Evolutionary conservation across 371 early-diverging fungal species (phyloP).

Genomic region (Cokeromyces recurvatus): DNA sequence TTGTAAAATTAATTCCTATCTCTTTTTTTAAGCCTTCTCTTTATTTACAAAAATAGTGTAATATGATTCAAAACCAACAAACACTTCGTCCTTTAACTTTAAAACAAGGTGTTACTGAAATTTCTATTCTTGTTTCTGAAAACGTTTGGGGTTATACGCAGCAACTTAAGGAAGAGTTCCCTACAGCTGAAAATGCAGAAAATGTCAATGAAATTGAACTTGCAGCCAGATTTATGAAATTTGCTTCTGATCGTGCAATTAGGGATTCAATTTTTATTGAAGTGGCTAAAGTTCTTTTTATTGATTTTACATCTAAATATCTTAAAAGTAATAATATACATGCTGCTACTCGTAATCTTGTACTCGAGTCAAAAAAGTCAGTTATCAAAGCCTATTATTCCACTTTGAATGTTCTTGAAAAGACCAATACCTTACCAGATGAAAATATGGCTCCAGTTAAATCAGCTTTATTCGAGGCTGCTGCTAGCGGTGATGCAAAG

Average conservation of each 20-base stretch:
- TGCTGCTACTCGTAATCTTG: slow-evolving; percentile 55
- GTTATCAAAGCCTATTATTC: slow-evolving; percentile 76
- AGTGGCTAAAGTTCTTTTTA: slow-evolving; percentile 67
- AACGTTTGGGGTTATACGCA: slow-evolving; percentile 85
- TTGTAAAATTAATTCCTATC: background rate
- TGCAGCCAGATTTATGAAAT: slow-evolving; percentile 65
- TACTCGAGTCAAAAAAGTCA: slow-evolving; percentile 48
- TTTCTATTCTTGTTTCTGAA: slow-evolving; percentile 74
- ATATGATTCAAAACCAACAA: slow-evolving; percentile 6
- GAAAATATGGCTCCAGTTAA: slow-evolving; percentile 14
- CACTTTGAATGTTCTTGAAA: slow-evolving; percentile 57
- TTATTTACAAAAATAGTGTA: too few species aligned
- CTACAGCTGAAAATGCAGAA: slow-evolving; percentile 38
- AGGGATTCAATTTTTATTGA: slow-evolving; percentile 54
- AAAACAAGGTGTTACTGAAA: slow-evolving; percentile 69
- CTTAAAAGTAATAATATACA: slow-evolving; percentile 80
- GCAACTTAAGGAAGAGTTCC: slow-evolving; percentile 73
- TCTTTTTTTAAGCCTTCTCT: too few species aligned
- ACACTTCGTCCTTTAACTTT: slow-evolving; percentile 69
- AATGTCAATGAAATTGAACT: slow-evolving; percentile 64
- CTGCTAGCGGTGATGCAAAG: slow-evolving; percentile 53
- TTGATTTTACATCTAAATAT: slow-evolving; percentile 65
- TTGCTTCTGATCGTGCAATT: slow-evolving; percentile 54
- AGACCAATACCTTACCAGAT: slow-evolving; percentile 17
- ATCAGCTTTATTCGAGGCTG: slow-evolving; percentile 59